Base-by-base conservation (phyloP, 2,329 filamentous ascomycete genomes). In the Trichoderma breve region DNA sequence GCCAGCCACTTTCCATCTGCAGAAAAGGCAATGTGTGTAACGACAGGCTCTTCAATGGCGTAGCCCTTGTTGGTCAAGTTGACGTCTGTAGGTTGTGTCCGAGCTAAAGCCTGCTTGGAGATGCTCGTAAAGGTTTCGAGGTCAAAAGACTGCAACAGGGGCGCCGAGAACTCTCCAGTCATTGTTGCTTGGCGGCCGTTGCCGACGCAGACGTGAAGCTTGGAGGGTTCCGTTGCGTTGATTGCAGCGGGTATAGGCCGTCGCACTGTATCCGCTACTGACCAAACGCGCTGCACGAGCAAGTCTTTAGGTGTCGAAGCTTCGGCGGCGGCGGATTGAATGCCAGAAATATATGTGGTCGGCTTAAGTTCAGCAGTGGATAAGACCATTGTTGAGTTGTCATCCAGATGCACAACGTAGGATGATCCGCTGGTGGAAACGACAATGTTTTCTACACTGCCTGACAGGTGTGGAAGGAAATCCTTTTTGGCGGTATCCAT, bases 301-400 rank as follows among this genome's bases (percentile, higher is more conserved):
- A 86, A 81, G 70, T 88, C 87, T 72, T 88, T 86, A 12, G 86
- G 85, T 6, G 82, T 82, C 18, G 83, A 81, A 24, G 84, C 82
- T 47, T 86, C 83, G n/a, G 87, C 81, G 5, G 87, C 84, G 18
- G 86, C 83, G 4, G 87, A 86, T 80, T 98, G 95, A 55, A 98
- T 88, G 1, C 95, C 94, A 24, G 93, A 91, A 72, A 98, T 89
- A 77, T 94, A 96, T 21, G 93, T 89, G 18, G 91, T 94, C 5
- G 96, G 93, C 78, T 92, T 90, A 80, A 98, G 86, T 80, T 98
- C 95, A 14, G 93, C 90, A 4, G 96, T 98, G 2, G 95, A 97
- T 18, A 99, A 81, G 7, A 98, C 86, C 87, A 98, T 95, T 70
- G 92, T 86, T 2, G 94, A 97, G 81, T 99, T 99, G 80, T 98